Conservation (phyloP, 352 stramenopile species). For the Phytophthora cactorum region DNA sequence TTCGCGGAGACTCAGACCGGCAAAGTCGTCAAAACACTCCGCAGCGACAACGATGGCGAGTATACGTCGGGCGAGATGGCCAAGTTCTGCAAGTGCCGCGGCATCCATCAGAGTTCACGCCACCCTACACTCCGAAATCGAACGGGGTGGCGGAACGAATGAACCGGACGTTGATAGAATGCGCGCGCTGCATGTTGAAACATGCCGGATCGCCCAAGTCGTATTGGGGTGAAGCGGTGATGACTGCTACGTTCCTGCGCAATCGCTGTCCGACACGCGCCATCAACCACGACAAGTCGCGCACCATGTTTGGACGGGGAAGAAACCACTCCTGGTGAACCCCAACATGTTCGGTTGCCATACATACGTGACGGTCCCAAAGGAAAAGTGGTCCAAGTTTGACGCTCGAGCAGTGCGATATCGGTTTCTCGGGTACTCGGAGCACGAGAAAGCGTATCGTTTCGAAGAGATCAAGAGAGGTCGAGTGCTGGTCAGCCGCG, state of each 20-base stretch:
- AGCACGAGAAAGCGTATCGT: not conserved
- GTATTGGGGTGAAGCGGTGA: constrained; percentile 8
- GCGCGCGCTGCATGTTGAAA: not conserved
- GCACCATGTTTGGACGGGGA: not conserved
- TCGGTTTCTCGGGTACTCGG: constrained; percentile 1
- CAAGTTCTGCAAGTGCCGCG: no score
- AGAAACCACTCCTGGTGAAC: not conserved
- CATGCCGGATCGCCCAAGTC: not conserved
- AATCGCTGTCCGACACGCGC: not conserved
- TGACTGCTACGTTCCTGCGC: not conserved
- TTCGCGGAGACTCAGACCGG: constrained; percentile 27
- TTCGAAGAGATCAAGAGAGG: not conserved
- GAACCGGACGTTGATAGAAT: no score
- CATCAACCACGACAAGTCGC: not conserved
- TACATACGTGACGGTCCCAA: not conserved
- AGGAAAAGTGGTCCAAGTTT: constrained; percentile 7
- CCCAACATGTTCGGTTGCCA: constrained; percentile 9
- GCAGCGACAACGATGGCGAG: not conserved
- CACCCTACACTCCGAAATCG: no score
- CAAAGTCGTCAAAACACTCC: constrained; percentile 7
- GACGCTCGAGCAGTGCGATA: constrained; percentile 1
- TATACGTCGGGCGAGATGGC: constrained; percentile 1
- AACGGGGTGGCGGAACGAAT: no score
- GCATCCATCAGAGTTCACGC: no score
- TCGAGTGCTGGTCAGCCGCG: no score